Base-by-base conservation (phyloP, 441 rosid genomes). In the Populus hybrid region DNA sequence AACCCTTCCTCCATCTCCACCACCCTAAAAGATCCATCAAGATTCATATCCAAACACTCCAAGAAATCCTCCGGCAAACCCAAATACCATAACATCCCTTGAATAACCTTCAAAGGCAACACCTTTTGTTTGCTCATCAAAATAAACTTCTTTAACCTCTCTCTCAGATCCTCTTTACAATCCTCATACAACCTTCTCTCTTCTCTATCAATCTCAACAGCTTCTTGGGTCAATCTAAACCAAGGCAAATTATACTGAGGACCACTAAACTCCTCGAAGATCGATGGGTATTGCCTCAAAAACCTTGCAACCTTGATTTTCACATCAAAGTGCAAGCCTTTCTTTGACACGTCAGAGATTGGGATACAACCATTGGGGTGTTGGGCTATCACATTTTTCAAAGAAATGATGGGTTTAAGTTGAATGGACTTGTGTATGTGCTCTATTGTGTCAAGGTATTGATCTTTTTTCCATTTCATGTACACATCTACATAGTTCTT, bases 401-500 rank as follows among this genome's bases (percentile, higher is more conserved):
- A 86, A 28, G 87, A 86, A 80, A 87, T 10, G 70, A 93, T 80
- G 81, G 89, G 87, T 84, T 88, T 92, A 67, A 93, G 96, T 80
- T 88, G 90, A 2, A 81, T 23, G 1, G 98, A 95, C 57, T 82
- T 84, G 86, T 90, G 90, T 59, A 93, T 88, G 81, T 87, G 92
- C 78, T 88, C 89, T 46, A 94, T 86, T n/a, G 92, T 84, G 69
- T 93, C 97, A 24, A 75, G 91, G 81, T 78, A 90, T 0, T 82
- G 77, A 79, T 94, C 97, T 80, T 86, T 91, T 74, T 90, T 94
- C 97, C 97, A 91, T 86, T 91, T 93, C 98, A 94, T 91, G 87
- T 91, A 90, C 5, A 92, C 97, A 75, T 90, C 80, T 11, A 94
- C 97, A 68, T 94, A 92, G 70, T 73, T 76, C 20, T 80, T 82